Base-by-base conservation (phyloP, 2,329 filamentous ascomycete species). In the Ophiostoma novo-ulmi region DNA sequence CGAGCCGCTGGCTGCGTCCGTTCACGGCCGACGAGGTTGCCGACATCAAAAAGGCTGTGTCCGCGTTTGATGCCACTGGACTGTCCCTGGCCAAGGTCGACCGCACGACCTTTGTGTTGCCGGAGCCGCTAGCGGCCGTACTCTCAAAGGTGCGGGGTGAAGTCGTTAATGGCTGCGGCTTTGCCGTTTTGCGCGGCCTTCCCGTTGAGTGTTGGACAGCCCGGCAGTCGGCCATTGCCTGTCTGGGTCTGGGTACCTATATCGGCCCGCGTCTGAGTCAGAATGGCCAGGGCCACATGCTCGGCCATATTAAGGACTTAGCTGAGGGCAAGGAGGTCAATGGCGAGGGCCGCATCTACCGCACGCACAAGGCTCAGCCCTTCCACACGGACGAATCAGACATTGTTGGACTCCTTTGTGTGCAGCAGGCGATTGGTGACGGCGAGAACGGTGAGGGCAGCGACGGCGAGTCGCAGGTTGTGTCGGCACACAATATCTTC, bases 211-310 rank as follows among this genome's bases (percentile, higher is more conserved):
- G 7, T 22, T 55, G 52, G 52, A 55, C 52, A n/a, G 52, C 6
- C 1, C 52, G 52, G n/a, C 52, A 55, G 52, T 55, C 52, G 52
- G 52, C 52, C 1, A 55, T 55, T 55, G 52, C 52, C n/a, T 55
- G 52, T 26, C 52, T 55, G n/a, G 52, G 52, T n/a, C n/a, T 55
- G n/a, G n/a, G 52, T 26, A 7, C 52, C n/a, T 55, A 55, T 26
- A 22, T 55, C 8, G 52, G n/a, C 52, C 52, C 52, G 6, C 52
- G 52, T 22, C 52, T 55, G 5, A 58, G 52, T 10, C 52, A 58
- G n/a, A 58, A 58, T n/a, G 52, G 52, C 52, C 52, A 58, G 52
- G 52, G 52, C n/a, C n/a, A 58, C 52, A 58, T 58, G n/a, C n/a
- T 58, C 8, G 52, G n/a, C 52, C 52, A 58, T 8, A 58, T 58